A percentile compares a stretch with the other conserved stretches of the same genome.
These are phyloP conservation scores for Ephemerocybe angulata DNA, from an alignment of 768 basidiomycete species.

Conservation along the genomic window DNA sequence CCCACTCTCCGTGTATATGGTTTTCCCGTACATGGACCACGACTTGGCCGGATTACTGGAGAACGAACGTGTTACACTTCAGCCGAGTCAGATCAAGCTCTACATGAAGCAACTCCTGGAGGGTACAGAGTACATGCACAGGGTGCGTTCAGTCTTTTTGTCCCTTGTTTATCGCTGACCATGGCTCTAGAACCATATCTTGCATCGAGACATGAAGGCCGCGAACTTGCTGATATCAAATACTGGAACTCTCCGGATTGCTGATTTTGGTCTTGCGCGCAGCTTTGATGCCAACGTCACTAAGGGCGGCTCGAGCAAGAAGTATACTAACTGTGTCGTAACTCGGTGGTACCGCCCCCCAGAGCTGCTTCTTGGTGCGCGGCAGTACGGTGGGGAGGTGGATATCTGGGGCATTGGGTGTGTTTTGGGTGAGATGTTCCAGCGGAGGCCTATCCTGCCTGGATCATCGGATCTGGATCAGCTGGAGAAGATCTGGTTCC, in stretches of 20 bases:
- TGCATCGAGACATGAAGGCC: slow-evolving; percentile 99
- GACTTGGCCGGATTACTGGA: slow-evolving; percentile 93
- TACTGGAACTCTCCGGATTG: slow-evolving; percentile 76
- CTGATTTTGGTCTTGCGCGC: slow-evolving; percentile 95
- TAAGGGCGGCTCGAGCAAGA: slow-evolving; percentile 42
- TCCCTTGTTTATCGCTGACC: slow-evolving; percentile 5
- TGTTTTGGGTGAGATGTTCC: slow-evolving; percentile 96
- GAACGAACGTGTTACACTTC: slow-evolving; percentile 83
- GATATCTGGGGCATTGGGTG: slow-evolving; percentile 99
- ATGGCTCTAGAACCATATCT: slow-evolving; percentile 75
- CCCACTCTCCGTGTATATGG: slow-evolving; percentile 91
- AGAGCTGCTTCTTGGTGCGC: slow-evolving; percentile 84
- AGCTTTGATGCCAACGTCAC: slow-evolving; percentile 57
- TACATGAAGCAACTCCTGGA: slow-evolving; percentile 97
- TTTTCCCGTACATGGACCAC: slow-evolving; percentile 99
- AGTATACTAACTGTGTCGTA: slow-evolving; percentile 94
- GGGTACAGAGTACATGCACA: slow-evolving; percentile 94
- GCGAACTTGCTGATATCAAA: slow-evolving; percentile 95
- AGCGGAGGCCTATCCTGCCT: slow-evolving; percentile 78
- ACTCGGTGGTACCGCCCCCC: slow-evolving; percentile 95
- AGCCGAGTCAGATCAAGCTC: slow-evolving; percentile 85
- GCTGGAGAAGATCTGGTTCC: slow-evolving; percentile 79
- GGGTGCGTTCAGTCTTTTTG: slow-evolving; percentile 47
- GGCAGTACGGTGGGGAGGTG: slow-evolving; percentile 88
- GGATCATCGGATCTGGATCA: slow-evolving; percentile 92